Conservation (phyloP, 495 filamentous ascomycete genomes). For the Entonaema liquescens region DNA sequence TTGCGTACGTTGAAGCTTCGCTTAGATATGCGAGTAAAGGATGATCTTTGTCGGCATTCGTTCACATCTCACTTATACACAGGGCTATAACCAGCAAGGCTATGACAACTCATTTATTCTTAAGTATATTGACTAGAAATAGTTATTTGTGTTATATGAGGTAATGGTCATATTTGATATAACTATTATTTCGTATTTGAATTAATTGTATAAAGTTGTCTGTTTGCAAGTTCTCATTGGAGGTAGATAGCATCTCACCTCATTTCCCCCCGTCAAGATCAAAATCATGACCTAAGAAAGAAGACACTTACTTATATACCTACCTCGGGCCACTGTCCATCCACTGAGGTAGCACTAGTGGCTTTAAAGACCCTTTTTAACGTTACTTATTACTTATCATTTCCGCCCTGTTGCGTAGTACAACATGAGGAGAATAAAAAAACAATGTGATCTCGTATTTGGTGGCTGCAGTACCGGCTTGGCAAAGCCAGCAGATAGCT, state of each 20-base stretch:
- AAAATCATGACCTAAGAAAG: neutral
- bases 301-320: neutral
- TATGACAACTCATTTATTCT: neutral
- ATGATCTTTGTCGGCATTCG: neutral
- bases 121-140: neutral
- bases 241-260: neutral
- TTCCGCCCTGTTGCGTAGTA: slow-evolving; percentile 1
- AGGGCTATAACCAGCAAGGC: neutral
- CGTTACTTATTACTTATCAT: neutral
- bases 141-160: slow-evolving; percentile 1
- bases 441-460: slow-evolving; percentile 36
- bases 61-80: slow-evolving; percentile 2
- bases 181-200: neutral
- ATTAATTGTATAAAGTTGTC: neutral
- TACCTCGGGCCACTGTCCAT: neutral
- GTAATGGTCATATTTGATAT: neutral
- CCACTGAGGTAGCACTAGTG: neutral
- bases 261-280: neutral
- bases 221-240: neutral
- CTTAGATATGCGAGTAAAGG: neutral
- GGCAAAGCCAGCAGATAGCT: slow-evolving; percentile 28
- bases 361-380: neutral
- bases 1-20: neutral
- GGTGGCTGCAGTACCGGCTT: slow-evolving; percentile 26
- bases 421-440: neutral